Conservation (phyloP, 2,329 filamentous ascomycete species). For the Xylariales sp. region DNA sequence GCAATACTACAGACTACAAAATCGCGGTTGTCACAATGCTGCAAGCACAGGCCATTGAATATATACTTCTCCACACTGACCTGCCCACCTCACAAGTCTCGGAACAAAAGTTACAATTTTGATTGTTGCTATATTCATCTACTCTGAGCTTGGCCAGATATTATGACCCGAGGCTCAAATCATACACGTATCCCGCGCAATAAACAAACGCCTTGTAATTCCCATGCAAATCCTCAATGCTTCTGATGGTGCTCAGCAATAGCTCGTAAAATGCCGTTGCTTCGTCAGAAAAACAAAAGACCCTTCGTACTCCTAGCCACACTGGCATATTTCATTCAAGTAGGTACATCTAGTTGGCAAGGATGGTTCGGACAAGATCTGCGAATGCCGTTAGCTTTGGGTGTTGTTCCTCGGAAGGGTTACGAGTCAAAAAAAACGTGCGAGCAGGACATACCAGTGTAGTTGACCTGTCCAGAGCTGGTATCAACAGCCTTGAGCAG, state of each 20-base stretch:
- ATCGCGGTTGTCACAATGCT: too few species aligned
- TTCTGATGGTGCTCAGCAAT: neutral
- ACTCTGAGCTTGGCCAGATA: too few species aligned
- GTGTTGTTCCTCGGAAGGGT: constrained; percentile 6
- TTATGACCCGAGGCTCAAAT: too few species aligned
- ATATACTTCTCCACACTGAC: too few species aligned
- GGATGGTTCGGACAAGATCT: constrained; percentile 83
- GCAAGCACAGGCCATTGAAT: too few species aligned
- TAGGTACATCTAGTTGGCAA: constrained; percentile 64
- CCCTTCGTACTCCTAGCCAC: too few species aligned
- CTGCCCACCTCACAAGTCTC: too few species aligned
- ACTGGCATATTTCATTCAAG: too few species aligned
- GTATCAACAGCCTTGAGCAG: constrained; percentile 97
- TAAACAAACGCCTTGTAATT: constrained; percentile 10
- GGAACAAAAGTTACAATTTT: neutral
- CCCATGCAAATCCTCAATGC: constrained; percentile 10
- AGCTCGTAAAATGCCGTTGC: too few species aligned
- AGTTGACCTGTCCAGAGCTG: constrained; percentile 94
- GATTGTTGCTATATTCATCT: constrained; percentile 7
- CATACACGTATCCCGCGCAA: constrained; percentile 10
- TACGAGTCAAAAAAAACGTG: constrained; percentile 1
- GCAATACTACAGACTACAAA: too few species aligned
- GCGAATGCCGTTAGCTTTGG: too few species aligned
- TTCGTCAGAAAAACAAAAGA: too few species aligned
- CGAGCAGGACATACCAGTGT: constrained; percentile 65